Evolutionary conservation across 768 basidiomycete species (phyloP).

Genomic region (Paxillus rubicundulus): DNA sequence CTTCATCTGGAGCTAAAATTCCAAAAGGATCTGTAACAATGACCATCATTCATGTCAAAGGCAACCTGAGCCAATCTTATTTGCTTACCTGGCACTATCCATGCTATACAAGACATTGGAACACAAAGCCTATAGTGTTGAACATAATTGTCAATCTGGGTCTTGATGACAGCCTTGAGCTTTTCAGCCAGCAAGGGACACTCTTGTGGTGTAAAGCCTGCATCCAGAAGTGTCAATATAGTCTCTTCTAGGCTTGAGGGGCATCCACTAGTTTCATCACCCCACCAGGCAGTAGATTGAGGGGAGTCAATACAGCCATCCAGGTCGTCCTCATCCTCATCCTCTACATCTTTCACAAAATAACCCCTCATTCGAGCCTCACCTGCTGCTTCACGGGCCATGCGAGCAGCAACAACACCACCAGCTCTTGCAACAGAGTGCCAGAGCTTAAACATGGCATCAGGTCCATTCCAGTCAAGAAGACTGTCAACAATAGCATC

Average conservation of each 20-base stretch:
- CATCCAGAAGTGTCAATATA: constrained; percentile 50
- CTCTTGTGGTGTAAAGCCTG: constrained; percentile 53
- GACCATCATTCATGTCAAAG: not conserved
- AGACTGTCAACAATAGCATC: constrained; percentile 37
- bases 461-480: constrained; percentile 43
- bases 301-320: constrained; percentile 26
- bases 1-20: constrained; percentile 50
- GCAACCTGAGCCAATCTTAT: not conserved
- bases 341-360: constrained; percentile 39
- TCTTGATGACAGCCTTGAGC: constrained; percentile 47
- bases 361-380: constrained; percentile 42
- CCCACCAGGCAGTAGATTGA: constrained; percentile 66
- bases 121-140: constrained; percentile 49
- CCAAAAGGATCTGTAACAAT: constrained; percentile 46
- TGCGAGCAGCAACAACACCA: constrained; percentile 40
- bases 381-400: constrained; percentile 33
- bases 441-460: constrained; percentile 45
- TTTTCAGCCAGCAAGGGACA: constrained; percentile 54
- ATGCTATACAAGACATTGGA: constrained; percentile 58
- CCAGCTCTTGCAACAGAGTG: constrained; percentile 37
- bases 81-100: constrained; percentile 53
- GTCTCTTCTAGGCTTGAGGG: constrained; percentile 68
- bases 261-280: constrained; percentile 56
- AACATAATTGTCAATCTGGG: constrained; percentile 40
- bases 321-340: constrained; percentile 38